Evolutionary conservation across 306 rosid genomes (phyloP), one percentile per base, ranked within the genome.

Genomic region (Dryas octopetala): DNA sequence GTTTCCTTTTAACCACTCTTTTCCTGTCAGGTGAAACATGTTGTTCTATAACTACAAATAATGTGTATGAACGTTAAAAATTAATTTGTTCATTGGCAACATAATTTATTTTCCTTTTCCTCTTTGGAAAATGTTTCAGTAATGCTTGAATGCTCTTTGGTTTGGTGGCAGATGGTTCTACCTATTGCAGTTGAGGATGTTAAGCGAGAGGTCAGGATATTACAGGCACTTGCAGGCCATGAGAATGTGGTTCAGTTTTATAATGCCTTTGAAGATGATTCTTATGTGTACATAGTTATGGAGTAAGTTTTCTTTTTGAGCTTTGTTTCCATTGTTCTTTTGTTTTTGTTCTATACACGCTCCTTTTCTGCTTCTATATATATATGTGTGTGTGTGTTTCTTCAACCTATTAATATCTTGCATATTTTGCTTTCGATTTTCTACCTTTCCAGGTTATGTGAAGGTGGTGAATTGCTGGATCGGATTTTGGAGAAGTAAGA

Each of bases 151-250:
- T 19, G 46, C 49, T 66, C 41, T 48, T 80, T 84, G 82, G 74
- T 81, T 75, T 88, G 83, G 76, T 75, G 80, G 80, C 92, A 96
- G 99, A 96, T 96, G 99, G 78, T 96, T 86, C 92, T 92, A 79
- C 98, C 98, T 17, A 90, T 96, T 62, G 99, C 99, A 0, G 99
- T 96, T 50, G 99, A 96, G 86, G 99, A 96, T 83, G 99, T 96
- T 69, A 96, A 90, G 86, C 88, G 99, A 68, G 99, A 96, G 82
- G 98, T 96, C 71, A 87, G 73, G 90, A 96, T 96, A 80, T 84
- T 96, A 93, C 84, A 83, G 87, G 92, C 76, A 60, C 98, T 96
- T 70, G 60, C 95, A 19, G 99, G 99, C 78, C 99, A 96, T 70
- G 99, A 96, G 88, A 96, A 96, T 54, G 99, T 96, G 71, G 99